These are phyloP conservation scores for Mrakia frigida DNA, from an alignment of 768 basidiomycete species.

Conservation along the genomic window DNA sequence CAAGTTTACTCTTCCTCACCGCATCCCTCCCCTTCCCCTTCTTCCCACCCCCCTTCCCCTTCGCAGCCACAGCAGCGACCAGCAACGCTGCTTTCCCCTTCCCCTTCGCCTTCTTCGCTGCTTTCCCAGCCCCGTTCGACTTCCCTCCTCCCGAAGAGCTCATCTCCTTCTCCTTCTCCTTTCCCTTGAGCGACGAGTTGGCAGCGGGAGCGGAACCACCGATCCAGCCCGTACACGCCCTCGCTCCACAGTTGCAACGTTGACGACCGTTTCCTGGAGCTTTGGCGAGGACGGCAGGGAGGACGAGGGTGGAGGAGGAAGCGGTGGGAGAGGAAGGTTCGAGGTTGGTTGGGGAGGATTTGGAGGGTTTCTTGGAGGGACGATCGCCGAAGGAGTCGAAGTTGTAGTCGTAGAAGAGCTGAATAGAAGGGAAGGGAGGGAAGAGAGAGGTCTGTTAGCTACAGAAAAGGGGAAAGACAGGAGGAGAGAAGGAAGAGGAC, in stretches of 20 bases:
- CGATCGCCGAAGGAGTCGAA: slow-evolving; percentile 31
- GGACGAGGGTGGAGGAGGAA: neutral
- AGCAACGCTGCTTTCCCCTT: neutral
- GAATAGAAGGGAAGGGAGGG: neutral
- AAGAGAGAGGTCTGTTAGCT: neutral
- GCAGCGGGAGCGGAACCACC: neutral
- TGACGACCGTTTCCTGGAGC: slow-evolving; percentile 37
- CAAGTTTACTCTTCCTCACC: neutral
- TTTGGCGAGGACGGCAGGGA: slow-evolving; percentile 23
- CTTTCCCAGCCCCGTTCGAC: neutral
- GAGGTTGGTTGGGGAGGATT: slow-evolving; percentile 6
- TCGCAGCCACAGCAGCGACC: neutral
- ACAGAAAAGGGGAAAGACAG: neutral
- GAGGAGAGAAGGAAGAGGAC: neutral
- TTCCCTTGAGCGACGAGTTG: too few species aligned
- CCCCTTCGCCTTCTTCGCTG: neutral
- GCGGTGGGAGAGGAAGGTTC: neutral
- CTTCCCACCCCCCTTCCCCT: neutral
- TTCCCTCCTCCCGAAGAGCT: too few species aligned
- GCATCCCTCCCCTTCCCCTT: neutral
- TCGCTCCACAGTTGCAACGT: slow-evolving; percentile 43
- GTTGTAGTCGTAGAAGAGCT: slow-evolving; percentile 46
- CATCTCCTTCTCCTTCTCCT: too few species aligned
- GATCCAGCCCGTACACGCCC: slow-evolving; percentile 27
- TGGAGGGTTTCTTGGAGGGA: neutral